Evolutionary conservation across 495 filamentous ascomycete genomes (phyloP).

Genomic region (Daldinia vernicosa): DNA sequence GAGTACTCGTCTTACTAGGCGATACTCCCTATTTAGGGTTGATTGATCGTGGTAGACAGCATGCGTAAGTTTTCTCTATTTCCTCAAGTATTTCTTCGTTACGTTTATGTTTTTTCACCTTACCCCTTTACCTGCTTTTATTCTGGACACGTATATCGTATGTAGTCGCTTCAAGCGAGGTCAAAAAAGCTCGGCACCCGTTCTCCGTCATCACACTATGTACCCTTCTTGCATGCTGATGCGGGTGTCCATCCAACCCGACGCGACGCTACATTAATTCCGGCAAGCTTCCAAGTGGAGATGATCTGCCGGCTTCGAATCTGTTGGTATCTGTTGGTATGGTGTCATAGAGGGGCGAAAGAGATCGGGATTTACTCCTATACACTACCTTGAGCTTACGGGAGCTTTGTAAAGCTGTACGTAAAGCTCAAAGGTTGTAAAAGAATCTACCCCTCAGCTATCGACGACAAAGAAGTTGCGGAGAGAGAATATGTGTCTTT

Average conservation of each 20-base stretch:
- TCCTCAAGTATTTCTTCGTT: conserved; percentile 3
- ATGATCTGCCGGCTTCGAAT: conserved; percentile 19
- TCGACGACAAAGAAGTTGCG: neutral
- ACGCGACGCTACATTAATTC: conserved; percentile 37
- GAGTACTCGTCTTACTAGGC: conserved; percentile 35
- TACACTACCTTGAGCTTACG: neutral
- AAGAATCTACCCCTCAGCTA: neutral
- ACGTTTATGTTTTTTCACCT: neutral
- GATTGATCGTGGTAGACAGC: conserved; percentile 12
- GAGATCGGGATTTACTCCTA: conserved; percentile 4
- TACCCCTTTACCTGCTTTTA: neutral
- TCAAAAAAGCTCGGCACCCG: conserved; percentile 11
- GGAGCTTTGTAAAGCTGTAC: neutral
- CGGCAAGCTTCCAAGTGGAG: conserved; percentile 38
- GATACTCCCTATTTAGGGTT: conserved; percentile 19
- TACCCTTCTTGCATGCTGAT: neutral
- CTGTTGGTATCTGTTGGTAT: conserved; percentile 11
- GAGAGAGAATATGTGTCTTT: neutral
- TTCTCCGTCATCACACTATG: neutral
- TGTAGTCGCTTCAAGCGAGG: conserved; percentile 19
- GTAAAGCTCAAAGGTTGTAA: neutral
- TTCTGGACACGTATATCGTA: conserved; percentile 10
- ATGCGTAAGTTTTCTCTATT: conserved; percentile 30
- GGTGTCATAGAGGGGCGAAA: conserved; percentile 13
- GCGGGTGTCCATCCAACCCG: conserved; percentile 5